Evolutionary conservation across 2,329 filamentous ascomycete genomes (phyloP).

Genomic region (Phialophora verrucosa): DNA sequence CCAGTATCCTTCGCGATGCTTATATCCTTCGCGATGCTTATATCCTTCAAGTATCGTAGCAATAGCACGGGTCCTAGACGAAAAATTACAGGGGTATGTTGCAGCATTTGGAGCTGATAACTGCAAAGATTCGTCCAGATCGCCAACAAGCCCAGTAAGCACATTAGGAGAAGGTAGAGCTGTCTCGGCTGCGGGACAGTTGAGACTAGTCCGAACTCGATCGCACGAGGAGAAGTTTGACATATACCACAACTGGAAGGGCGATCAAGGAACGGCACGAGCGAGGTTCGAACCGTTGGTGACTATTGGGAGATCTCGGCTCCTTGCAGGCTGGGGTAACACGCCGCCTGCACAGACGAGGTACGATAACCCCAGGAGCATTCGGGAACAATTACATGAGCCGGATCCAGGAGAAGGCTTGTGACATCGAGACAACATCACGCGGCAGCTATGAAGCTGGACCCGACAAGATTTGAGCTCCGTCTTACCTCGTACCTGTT

Average conservation of each 20-base stretch:
- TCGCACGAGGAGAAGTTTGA: background rate
- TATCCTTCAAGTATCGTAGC: background rate
- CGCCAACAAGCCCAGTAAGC: background rate
- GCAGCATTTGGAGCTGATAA: background rate
- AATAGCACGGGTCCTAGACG: background rate
- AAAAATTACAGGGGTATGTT: background rate
- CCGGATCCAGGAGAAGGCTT: background rate
- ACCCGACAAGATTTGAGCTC: background rate
- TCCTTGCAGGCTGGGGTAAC: background rate
- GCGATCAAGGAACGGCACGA: background rate
- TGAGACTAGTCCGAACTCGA: background rate
- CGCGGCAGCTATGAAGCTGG: background rate
- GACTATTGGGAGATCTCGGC: background rate
- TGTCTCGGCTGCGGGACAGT: background rate
- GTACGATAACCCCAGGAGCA: background rate
- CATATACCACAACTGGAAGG: background rate
- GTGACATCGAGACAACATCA: background rate
- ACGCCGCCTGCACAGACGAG: background rate
- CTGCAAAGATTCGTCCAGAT: background rate
- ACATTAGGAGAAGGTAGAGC: background rate
- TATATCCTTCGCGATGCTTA: background rate
- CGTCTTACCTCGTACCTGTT: slow-evolving; percentile 20
- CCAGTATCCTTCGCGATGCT: background rate
- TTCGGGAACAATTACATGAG: background rate
- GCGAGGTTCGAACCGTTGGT: background rate